Evolutionary conservation across 2,329 filamentous ascomycete species (phyloP).

Genomic region (Blumeria hordei): DNA sequence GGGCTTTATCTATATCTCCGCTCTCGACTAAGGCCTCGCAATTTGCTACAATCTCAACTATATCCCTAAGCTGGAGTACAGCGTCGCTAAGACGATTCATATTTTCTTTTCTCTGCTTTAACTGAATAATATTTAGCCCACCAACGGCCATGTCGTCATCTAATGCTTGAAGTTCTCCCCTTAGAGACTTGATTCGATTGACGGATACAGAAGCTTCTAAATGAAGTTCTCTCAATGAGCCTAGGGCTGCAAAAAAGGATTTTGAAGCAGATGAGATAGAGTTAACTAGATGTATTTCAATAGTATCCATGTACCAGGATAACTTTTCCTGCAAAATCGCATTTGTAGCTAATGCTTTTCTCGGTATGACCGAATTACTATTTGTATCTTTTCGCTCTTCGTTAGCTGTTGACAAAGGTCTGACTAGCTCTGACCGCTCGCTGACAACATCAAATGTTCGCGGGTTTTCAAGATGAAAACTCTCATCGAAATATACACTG

Average conservation of each 20-base stretch:
- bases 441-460: slow-evolving; percentile 92
- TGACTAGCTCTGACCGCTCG: slow-evolving; percentile 86
- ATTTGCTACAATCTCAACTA: slow-evolving; percentile 48
- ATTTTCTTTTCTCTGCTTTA: slow-evolving; percentile 53
- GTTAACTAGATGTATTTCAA: slow-evolving; percentile 88
- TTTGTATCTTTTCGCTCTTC: slow-evolving; percentile 29
- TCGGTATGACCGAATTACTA: slow-evolving; percentile 32
- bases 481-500: slow-evolving; percentile 77
- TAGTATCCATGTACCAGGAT: slow-evolving; percentile 99
- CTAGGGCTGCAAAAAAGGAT: slow-evolving; percentile 85
- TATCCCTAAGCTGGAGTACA: slow-evolving; percentile 56
- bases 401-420: slow-evolving; percentile 30
- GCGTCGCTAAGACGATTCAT: slow-evolving; percentile 59
- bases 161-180: slow-evolving; percentile 55
- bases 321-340: slow-evolving; percentile 94
- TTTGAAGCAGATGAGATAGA: slow-evolving; percentile 90
- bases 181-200: slow-evolving; percentile 54
- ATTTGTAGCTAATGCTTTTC: slow-evolving; percentile 83
- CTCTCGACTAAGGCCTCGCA: slow-evolving; percentile 66
- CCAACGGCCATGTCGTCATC: slow-evolving; percentile 72
- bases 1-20: slow-evolving; percentile 60
- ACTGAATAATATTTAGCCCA: slow-evolving; percentile 65
- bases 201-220: slow-evolving; percentile 84
- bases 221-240: slow-evolving; percentile 74
- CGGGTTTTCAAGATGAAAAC: slow-evolving; percentile 88